These are phyloP conservation scores for Aspergillus novofumigatus DNA, from an alignment of 2,329 filamentous ascomycete species.

Conservation along the genomic window DNA sequence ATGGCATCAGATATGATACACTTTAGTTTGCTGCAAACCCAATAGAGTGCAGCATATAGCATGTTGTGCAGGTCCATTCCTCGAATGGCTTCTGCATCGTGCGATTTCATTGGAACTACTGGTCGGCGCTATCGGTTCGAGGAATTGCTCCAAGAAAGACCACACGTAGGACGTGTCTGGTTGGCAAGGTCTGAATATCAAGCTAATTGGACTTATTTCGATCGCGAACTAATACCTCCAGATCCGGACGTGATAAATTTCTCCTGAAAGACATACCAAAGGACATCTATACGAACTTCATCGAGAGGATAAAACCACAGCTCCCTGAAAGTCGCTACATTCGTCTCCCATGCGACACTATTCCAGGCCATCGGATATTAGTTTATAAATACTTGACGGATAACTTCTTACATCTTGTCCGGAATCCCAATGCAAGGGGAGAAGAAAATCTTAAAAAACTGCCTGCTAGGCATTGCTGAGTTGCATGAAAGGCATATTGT, in stretches of 20 bases:
- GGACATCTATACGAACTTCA: no score
- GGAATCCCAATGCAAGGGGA: conserved; percentile 36
- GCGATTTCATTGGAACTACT: conserved; percentile 13
- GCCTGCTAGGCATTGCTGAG: conserved; percentile 34
- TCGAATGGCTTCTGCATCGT: background rate
- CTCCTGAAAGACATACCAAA: conserved; percentile 19
- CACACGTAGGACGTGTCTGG: conserved; percentile 29
- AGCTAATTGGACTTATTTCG: background rate
- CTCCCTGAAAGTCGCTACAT: conserved; percentile 35
- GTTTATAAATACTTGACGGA: conserved; percentile 43
- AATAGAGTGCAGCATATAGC: background rate
- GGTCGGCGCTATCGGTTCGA: conserved; percentile 29
- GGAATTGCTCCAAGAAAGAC: conserved; percentile 30
- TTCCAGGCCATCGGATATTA: conserved; percentile 43
- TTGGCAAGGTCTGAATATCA: conserved; percentile 22
- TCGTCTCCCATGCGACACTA: conserved; percentile 38
- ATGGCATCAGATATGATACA: no score
- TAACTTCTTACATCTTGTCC: conserved; percentile 41
- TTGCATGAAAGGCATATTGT: conserved; percentile 31
- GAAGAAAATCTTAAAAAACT: conserved; percentile 44
- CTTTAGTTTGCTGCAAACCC: no score
- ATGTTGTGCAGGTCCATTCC: background rate
- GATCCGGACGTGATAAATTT: conserved; percentile 19
- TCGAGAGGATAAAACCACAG: conserved; percentile 2
- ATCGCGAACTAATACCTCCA: background rate